Conservation (phyloP, 768 basidiomycete genomes). For the Leccinellum albellum region DNA sequence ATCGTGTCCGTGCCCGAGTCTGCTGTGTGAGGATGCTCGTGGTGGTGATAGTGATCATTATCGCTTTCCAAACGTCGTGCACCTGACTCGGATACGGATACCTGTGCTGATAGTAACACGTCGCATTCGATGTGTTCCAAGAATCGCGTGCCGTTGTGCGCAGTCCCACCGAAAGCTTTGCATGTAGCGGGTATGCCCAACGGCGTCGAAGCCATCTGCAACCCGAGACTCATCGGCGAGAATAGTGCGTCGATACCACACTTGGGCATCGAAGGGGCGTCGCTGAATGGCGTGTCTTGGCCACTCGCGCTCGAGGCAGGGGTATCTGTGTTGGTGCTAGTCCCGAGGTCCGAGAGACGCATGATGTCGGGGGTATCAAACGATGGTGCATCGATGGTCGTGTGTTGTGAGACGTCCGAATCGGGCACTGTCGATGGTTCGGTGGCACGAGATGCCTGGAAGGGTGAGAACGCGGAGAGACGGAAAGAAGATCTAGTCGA, state of each 20-base stretch:
- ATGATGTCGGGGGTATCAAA: constrained; percentile 12
- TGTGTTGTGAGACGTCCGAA: background rate
- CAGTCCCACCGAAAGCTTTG: background rate
- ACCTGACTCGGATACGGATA: constrained; percentile 9
- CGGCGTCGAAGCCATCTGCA: constrained; percentile 10
- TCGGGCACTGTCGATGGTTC: background rate
- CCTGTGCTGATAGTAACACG: constrained; percentile 10
- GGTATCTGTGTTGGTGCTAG: constrained; percentile 1
- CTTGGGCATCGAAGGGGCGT: constrained; percentile 14
- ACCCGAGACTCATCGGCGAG: constrained; percentile 7
- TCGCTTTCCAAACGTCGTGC: background rate
- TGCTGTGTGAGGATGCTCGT: background rate
- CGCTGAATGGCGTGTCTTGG: constrained; percentile 21
- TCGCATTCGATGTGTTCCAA: constrained; percentile 22
- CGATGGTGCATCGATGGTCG: background rate
- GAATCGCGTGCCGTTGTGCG: constrained; percentile 14
- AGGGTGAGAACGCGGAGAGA: constrained; percentile 21
- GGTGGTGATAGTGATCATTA: background rate
- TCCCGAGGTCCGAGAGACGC: constrained; percentile 18
- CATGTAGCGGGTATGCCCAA: constrained; percentile 1
- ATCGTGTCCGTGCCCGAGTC: constrained; percentile 3
- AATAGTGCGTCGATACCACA: constrained; percentile 8
- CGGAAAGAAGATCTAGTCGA: constrained; percentile 18
- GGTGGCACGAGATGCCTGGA: background rate
- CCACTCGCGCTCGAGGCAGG: constrained; percentile 10